Evolutionary conservation across 2,329 filamentous ascomycete species (phyloP), one percentile per base, ranked within the genome.

Genomic region (Colletotrichum sp.): DNA sequence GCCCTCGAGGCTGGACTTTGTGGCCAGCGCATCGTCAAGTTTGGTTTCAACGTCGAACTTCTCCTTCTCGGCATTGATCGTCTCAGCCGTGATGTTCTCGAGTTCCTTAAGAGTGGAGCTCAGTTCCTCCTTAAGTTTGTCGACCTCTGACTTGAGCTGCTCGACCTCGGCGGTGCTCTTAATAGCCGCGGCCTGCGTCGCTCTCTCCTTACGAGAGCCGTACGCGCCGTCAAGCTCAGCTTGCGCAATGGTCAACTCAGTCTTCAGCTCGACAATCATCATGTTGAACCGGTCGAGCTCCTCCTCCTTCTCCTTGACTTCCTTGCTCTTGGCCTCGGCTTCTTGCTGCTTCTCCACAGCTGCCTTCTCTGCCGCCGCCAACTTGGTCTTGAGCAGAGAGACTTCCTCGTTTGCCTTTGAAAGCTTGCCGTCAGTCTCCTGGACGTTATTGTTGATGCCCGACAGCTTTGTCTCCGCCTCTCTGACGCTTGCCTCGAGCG

Each of bases 141-240:
- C 86, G 26, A 91, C 84, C 78, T 91, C 87, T 26, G 82, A 80
- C 77, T 87, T 83, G 56, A 91, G 84, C 78, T 87, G 86, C 70
- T 83, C 78, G 58, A 87, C 83, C 79, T 90, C 87, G n/a, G 79
- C 81, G 72, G 84, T 85, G 71, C 83, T 86, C 82, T 90, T 89
- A 78, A 89, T 84, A 61, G 89, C 89, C 2, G 90, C 90, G 24
- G 89, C 88, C 77, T 92, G 90, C 34, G 14, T 89, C 24, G 90
- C 90, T 26, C 91, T 89, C 83, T 92, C 87, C 73, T 89, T 87
- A 74, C 90, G 88, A 73, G 89, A 88, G 73, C 90, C 90, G 80
- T 92, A 92, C 30, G 90, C 90, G 72, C 90, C 90, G 77, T 92
- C 91, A 34, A 92, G 87, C 82, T 92, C 91, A 21, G 91, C 91